Base-by-base conservation (phyloP, 2,329 filamentous ascomycete species). In the Aspergillus sp. region DNA sequence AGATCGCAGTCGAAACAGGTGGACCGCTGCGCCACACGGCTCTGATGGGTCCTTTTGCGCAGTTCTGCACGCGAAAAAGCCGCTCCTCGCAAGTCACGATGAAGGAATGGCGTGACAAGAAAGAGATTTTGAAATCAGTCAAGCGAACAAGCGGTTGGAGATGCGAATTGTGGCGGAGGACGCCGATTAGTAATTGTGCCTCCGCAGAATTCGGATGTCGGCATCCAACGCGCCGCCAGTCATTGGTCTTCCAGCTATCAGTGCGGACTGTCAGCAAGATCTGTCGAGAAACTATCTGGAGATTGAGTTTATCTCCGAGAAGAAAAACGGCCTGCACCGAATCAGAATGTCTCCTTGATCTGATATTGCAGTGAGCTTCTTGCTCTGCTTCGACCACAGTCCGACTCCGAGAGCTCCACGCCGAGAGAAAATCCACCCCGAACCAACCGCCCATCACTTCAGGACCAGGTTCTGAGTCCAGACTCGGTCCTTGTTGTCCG, bases 131-230 rank as follows among this genome's bases (percentile, higher is more conserved):
- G 22, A 11, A 8, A 24, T 19, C 24, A 41, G 41, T 53, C 20
- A 30, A 30, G 15, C 7, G 20, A 37, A 11, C 15, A n/a, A n/a
- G 22, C 45, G 12, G 24, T 37, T 12, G 13, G 34, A 17, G 19
- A 34, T 24, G 37, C 34, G 41, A 41, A 17, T 40, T 54, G 51
- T 54, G 52, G 44, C 51, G 51, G 44, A 48, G 42, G 20, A 22
- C 5, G 8, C n/a, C 3, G 44, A 39, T 54, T 54, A 54, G 34
- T 54, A 47, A 53, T 48, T 15, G 8, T n/a, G 24, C 40, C 50
- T 34, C 22, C 39, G n/a, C 41, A 40, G 37, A 37, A 47, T 13
- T 44, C 53, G 46, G 53, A 50, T 45, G 50, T 49, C 52, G 52
- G 52, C 44, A 47, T 47, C 51, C n/a, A 27, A 40, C 42, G 24